Percentiles rank a stretch among this genome's conserved stretches.
Conservation (phyloP, 2,329 filamentous ascomycete species). For the Verticillium nubilum region DNA sequence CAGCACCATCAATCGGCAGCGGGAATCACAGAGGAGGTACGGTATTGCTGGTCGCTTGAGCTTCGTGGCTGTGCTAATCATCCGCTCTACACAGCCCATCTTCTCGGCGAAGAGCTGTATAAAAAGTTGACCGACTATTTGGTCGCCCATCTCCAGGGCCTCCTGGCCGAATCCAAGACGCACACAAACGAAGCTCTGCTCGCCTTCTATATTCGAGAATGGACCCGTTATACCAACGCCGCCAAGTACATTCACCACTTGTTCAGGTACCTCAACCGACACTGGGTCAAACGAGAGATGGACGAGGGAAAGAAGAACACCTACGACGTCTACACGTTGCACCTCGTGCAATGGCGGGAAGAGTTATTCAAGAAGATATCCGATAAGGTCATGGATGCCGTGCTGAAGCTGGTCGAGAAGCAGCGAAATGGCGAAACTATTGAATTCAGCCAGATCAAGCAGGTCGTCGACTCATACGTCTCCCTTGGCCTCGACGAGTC, state of each 20-base stretch:
- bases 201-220: constrained; percentile 92
- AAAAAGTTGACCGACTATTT: constrained; percentile 86
- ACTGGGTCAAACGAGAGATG: constrained; percentile 99
- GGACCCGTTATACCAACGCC: constrained; percentile 90
- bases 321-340: constrained; percentile 95
- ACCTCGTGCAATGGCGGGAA: constrained; percentile 90
- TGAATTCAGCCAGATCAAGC: constrained; percentile 94
- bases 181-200: constrained; percentile 89
- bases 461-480: constrained; percentile 93
- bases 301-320: constrained; percentile 98
- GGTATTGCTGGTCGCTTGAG: constrained; percentile 12
- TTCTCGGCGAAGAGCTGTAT: constrained; percentile 94
- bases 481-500: constrained; percentile 91
- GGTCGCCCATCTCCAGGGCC: constrained; percentile 64
- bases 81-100: constrained; percentile 58
- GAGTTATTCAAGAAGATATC: constrained; percentile 84
- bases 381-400: constrained; percentile 87
- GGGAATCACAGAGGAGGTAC: constrained; percentile 67
- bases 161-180: constrained; percentile 66
- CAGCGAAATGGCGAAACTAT: constrained; percentile 97
- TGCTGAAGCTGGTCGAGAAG: constrained; percentile 92
- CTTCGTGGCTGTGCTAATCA: background rate
- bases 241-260: constrained; percentile 97
- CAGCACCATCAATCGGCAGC: constrained; percentile 31
- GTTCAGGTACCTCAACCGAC: constrained; percentile 91